phyloP scores from a whole-genome alignment of 148 eudicot species.

The Camellia granthamiana region DNA sequence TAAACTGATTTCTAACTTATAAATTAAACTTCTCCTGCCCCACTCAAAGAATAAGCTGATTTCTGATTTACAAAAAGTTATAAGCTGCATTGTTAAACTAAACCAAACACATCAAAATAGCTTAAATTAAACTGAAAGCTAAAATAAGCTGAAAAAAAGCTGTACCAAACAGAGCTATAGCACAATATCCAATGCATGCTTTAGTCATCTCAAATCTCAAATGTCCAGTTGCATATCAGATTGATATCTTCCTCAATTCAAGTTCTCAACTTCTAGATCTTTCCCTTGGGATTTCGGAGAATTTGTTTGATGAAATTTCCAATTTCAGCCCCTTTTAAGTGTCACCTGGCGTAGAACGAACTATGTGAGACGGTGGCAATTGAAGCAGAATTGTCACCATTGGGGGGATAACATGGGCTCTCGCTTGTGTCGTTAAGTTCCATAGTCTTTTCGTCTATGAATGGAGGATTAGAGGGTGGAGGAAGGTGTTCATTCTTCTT shows the following conservation, averaged over 20 bases:
- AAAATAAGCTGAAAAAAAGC: too few relatives aligned
- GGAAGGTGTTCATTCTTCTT: constrained; percentile 46
- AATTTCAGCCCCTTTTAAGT: not conserved
- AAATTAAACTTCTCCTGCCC: too few relatives aligned
- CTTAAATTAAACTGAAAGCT: too few relatives aligned
- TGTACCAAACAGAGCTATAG: too few relatives aligned
- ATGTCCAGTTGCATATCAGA: not conserved
- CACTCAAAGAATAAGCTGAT: too few relatives aligned
- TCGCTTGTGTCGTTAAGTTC: constrained; percentile 29
- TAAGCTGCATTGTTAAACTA: too few relatives aligned
- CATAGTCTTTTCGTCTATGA: constrained; percentile 52
- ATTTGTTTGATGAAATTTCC: constrained; percentile 3
- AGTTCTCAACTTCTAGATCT: not conserved
- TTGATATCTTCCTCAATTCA: not conserved
- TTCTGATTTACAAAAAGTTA: too few relatives aligned
- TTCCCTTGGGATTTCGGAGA: not conserved
- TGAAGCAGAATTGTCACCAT: constrained; percentile 23
- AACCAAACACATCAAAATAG: too few relatives aligned
- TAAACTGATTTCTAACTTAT: too few relatives aligned
- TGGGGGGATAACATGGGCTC: constrained; percentile 23
- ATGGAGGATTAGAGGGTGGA: constrained; percentile 52
- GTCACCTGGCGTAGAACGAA: constrained; percentile 35
- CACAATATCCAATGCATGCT: not conserved
- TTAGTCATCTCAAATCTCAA: not conserved
- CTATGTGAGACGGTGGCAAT: constrained; percentile 31